Evolutionary conservation across 1,284 basidiomycete genomes (phyloP).

Genomic region (Cryptococcus amylolentus): DNA sequence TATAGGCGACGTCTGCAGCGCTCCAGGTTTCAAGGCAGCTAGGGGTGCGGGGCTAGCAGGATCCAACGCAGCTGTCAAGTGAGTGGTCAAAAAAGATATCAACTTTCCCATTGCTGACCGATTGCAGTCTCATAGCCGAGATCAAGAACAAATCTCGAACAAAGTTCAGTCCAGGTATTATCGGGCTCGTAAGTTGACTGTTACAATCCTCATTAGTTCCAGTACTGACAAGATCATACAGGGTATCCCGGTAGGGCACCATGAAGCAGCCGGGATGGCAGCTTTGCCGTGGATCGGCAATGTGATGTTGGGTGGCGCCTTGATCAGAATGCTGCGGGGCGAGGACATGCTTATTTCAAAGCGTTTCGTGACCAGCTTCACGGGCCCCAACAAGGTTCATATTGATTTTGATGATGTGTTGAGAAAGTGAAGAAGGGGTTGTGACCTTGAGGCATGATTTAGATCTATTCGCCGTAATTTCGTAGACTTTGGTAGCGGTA

Average conservation of each 20-base stretch:
- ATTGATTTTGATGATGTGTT: not conserved
- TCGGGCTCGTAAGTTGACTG: no score
- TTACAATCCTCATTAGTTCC: no score
- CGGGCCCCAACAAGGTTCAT: slow-evolving; percentile 14
- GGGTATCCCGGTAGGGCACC: slow-evolving; percentile 21
- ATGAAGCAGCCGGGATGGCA: slow-evolving; percentile 12
- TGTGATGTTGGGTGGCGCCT: no score
- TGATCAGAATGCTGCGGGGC: no score
- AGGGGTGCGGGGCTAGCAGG: slow-evolving; percentile 35
- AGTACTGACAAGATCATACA: not conserved
- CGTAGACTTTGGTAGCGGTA: no score
- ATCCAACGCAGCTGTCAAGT: slow-evolving; percentile 27
- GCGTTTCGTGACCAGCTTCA: slow-evolving; percentile 15
- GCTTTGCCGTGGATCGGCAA: slow-evolving; percentile 4
- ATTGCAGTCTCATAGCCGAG: no score
- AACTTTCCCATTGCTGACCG: no score
- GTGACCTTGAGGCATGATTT: no score
- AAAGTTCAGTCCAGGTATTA: no score
- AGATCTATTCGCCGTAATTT: no score
- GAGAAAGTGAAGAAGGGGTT: no score
- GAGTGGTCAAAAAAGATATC: not conserved
- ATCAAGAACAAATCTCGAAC: no score
- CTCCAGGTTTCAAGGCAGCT: slow-evolving; percentile 24
- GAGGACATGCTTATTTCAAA: slow-evolving; percentile 1
- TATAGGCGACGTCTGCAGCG: slow-evolving; percentile 36